A percentile compares a stretch with the other conserved stretches of the same genome.
Evolutionary conservation across 305 asterid species (phyloP).

Genomic region (Fraxinus baroniana): DNA sequence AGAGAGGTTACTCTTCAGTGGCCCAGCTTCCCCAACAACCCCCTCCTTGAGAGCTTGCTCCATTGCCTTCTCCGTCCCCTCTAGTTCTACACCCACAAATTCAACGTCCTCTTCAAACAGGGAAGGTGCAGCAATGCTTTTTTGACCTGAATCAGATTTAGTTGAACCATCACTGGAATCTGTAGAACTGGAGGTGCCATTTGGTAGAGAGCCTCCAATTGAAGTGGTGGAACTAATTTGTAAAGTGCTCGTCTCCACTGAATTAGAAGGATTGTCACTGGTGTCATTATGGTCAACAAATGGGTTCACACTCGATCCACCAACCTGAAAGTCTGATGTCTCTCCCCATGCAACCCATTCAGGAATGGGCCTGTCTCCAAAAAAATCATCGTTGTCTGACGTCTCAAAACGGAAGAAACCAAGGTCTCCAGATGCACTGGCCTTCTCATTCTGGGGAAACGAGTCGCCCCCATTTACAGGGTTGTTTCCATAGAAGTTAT

Average conservation of each 20-base stretch:
- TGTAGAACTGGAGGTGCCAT: conserved; percentile 38
- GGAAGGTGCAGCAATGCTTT: conserved; percentile 54
- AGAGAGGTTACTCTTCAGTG: conserved; percentile 50
- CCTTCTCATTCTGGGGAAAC: conserved; percentile 30
- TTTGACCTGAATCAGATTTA: conserved; percentile 41
- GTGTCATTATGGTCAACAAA: conserved; percentile 48
- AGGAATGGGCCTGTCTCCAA: conserved; percentile 81
- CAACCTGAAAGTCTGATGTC: conserved; percentile 55
- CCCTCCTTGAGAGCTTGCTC: conserved; percentile 94
- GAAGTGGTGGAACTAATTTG: conserved; percentile 30
- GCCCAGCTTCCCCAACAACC: conserved; percentile 88
- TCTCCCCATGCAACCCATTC: conserved; percentile 96
- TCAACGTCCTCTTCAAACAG: conserved; percentile 95
- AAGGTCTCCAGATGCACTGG: conserved; percentile 37
- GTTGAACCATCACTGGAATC: conserved; percentile 37
- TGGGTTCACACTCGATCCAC: conserved; percentile 70
- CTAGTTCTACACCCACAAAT: conserved; percentile 88
- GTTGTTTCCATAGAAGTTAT: conserved; percentile 31
- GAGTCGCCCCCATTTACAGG: conserved; percentile 27
- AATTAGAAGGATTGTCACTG: conserved; percentile 19
- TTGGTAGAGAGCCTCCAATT: conserved; percentile 43
- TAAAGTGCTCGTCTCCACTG: conserved; percentile 16
- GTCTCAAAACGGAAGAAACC: conserved; percentile 67
- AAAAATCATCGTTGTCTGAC: conserved; percentile 66
- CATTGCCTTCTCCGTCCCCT: conserved; percentile 90